Conservation (phyloP, 75 land plant genomes). For the Selaginella tamariscina region DNA sequence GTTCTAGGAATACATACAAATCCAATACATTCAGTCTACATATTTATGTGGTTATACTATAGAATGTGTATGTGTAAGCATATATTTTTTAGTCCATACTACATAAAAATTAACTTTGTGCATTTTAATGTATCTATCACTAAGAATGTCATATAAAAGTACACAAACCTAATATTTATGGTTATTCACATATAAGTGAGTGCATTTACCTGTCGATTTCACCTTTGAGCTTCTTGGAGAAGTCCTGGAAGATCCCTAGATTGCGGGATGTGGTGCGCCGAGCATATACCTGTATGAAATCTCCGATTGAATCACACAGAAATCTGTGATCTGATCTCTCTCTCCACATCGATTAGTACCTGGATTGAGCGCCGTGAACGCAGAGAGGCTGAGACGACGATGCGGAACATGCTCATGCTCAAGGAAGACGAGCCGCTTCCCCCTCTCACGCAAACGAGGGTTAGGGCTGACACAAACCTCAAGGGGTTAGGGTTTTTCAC, state of each 20-base stretch:
- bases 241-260: constrained; percentile 56
- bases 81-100: too few relatives aligned
- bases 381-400: not conserved
- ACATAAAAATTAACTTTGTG: not conserved
- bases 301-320: not conserved
- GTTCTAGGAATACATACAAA: too few relatives aligned
- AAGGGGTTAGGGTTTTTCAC: too few relatives aligned
- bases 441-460: not conserved
- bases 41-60: too few relatives aligned
- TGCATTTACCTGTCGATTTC: constrained; percentile 41
- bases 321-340: too few relatives aligned
- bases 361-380: not conserved
- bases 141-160: not conserved
- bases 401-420: not conserved
- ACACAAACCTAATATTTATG: not conserved
- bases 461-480: constrained; percentile 1
- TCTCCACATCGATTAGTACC: too few relatives aligned
- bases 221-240: constrained; percentile 53
- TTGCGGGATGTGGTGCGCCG: constrained; percentile 15
- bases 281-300: not conserved
- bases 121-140: not conserved
- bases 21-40: too few relatives aligned
- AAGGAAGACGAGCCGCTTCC: too few relatives aligned
- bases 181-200: not conserved
- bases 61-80: too few relatives aligned